Percentiles rank a stretch among this genome's conserved stretches.
These are phyloP conservation scores for Anthoceros angustus DNA, from an alignment of 225 moss, liverwort and hornwort genomes.

Conservation along the genomic window DNA sequence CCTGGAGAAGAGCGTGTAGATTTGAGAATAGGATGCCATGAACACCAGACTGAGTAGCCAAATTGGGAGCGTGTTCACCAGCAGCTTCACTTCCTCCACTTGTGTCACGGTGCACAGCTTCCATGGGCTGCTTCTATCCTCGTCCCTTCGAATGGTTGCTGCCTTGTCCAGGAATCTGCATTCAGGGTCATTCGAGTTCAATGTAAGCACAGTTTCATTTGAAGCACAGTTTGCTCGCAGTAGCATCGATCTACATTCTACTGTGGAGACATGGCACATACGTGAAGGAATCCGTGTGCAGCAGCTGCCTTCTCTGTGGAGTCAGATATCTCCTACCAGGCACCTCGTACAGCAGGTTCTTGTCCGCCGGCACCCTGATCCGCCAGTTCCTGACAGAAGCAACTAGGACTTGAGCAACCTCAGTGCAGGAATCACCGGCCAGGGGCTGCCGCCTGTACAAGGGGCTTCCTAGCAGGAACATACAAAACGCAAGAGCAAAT, in stretches of 20 bases:
- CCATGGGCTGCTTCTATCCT: background rate
- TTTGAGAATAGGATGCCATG: background rate
- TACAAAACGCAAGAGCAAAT: conserved; percentile 21
- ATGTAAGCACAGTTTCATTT: no score
- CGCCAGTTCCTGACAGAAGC: conserved; percentile 40
- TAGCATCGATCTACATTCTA: no score
- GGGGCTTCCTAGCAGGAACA: conserved; percentile 28
- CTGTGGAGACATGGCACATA: background rate
- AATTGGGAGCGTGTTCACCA: background rate
- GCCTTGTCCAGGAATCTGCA: conserved; percentile 1
- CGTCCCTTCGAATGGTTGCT: background rate
- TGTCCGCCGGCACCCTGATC: conserved; percentile 10
- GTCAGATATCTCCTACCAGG: conserved; percentile 24
- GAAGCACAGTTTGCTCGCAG: no score
- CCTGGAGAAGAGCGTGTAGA: background rate
- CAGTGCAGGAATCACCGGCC: conserved; percentile 46
- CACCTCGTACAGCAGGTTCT: conserved; percentile 39
- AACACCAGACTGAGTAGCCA: background rate
- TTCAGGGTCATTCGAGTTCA: no score
- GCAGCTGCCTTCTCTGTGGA: background rate
- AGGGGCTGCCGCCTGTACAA: conserved; percentile 44
- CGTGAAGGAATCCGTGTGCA: background rate
- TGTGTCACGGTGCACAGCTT: conserved; percentile 6
- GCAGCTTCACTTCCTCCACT: conserved; percentile 7
- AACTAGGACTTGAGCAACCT: conserved; percentile 48